These are phyloP conservation scores for Tolypocladium guangdongense DNA, from an alignment of 2,329 filamentous ascomycete species.

Conservation along the genomic window DNA sequence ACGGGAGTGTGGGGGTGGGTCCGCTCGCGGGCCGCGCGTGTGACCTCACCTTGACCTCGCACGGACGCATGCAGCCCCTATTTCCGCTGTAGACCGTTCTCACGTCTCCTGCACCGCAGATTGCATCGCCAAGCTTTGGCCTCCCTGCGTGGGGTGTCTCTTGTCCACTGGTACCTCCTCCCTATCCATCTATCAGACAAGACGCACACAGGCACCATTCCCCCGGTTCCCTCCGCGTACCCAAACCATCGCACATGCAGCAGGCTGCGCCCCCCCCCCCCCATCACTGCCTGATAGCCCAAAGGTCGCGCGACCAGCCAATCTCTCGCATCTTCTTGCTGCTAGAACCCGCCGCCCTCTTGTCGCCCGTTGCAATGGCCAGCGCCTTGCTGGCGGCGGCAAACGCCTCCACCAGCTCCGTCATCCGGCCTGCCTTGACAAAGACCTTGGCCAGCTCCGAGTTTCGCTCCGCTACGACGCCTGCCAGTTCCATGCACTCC, in stretches of 20 bases:
- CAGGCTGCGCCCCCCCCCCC: not conserved
- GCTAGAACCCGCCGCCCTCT: constrained; percentile 35
- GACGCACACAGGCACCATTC: not conserved
- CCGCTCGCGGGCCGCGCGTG: not conserved
- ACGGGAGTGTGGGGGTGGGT: not conserved
- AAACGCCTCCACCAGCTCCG: constrained; percentile 65
- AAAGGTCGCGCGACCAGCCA: constrained; percentile 53
- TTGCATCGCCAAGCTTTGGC: not conserved
- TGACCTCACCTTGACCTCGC: not conserved
- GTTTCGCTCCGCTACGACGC: constrained; percentile 59
- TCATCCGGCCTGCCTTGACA: constrained; percentile 54
- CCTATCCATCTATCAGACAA: not conserved
- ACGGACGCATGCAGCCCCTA: not conserved
- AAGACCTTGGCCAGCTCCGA: constrained; percentile 58
- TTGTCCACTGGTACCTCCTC: not conserved
- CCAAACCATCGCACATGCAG: not conserved
- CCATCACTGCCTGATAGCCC: constrained; percentile 36
- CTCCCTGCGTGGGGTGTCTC: not conserved
- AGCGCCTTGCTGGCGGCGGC: constrained; percentile 68
- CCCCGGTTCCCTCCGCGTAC: not conserved
- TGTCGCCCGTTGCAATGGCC: constrained; percentile 43
- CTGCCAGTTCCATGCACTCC: constrained; percentile 78
- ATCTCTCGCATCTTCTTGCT: constrained; percentile 51
- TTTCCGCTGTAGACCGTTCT: not conserved
- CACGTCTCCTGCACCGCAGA: not conserved